phyloP scores from a whole-genome alignment of 441 rosid species.

The Viola pubescens region DNA sequence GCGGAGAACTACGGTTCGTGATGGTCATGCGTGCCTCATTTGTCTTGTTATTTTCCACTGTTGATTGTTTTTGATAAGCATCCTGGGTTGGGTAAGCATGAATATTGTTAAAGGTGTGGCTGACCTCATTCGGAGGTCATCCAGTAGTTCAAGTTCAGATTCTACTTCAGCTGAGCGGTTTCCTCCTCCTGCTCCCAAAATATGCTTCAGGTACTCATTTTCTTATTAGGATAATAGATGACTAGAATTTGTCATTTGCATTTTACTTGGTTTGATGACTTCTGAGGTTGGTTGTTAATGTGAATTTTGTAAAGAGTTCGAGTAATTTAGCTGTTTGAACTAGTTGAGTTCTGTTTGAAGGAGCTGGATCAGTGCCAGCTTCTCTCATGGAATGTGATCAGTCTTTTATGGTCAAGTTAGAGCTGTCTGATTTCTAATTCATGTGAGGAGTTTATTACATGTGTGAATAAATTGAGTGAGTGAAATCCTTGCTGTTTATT shows the following conservation, averaged over 20 bases:
- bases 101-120: slow-evolving; percentile 79
- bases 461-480: no score
- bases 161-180: slow-evolving; percentile 40
- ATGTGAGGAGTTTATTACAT: no score
- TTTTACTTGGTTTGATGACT: not conserved
- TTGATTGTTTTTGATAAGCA: slow-evolving; percentile 8
- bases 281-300: not conserved
- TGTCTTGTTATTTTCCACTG: slow-evolving; percentile 19
- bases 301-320: not conserved
- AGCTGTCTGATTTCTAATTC: no score
- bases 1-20: slow-evolving; percentile 22
- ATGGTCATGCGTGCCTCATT: slow-evolving; percentile 10
- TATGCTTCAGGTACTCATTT: slow-evolving; percentile 46
- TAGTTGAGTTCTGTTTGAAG: no score
- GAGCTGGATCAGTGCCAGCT: no score
- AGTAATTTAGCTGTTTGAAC: no score
- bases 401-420: no score
- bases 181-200: slow-evolving; percentile 48
- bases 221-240: not conserved
- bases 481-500: no score
- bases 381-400: no score
- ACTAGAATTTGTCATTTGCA: not conserved
- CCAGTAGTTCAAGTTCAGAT: slow-evolving; percentile 39
- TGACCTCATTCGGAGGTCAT: slow-evolving; percentile 64
- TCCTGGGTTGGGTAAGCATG: slow-evolving; percentile 30